Base-by-base conservation (phyloP, 345 rosid species). In the Euphorbia lathyris region DNA sequence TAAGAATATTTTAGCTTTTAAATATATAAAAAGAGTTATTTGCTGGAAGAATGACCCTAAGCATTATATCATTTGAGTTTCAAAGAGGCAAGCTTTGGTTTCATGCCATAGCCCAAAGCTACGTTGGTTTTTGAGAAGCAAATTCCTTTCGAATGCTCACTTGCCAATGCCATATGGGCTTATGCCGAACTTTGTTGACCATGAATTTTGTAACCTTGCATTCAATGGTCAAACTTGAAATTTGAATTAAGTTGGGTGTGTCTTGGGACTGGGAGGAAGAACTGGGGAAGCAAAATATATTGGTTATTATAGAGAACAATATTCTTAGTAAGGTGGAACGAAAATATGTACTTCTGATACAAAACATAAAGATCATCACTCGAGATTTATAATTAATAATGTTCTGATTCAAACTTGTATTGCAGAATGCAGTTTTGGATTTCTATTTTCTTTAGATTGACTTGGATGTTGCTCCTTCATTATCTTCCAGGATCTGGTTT, bases 401-500 rank as follows among this genome's bases (percentile, higher is more conserved):
- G 30, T 38, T 40, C 9, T 62, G 58, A 48, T 27, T 65, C 19
- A 9, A 43, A 51, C 17, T 53, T 12, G 26, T 52, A 11, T 29
- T 25, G 29, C 38, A 8, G 34, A 71, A n/a, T 22, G 26, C 34
- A 3, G 30, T 61, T 17, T 11, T 20, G 27, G 20, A 65, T n/a
- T 3, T 38, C 55, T 14, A 17, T 65, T 26, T 30, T 22, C 1
- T 38, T 29, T 23, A 4, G 20, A 27, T 68, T 34, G 20, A 7
- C 47, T 0, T 56, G 32, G 16, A n/a, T 55, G 7, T 19, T 17
- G 5, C 6, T 29, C 61, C 51, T 62, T 32, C 43, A 62, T 51
- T 47, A 16, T 59, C 58, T 63, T 65, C 32, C 90, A 95, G 99
- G 99, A 71, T 95, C 99, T 72, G 99, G 99, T 73, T 79, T 95